Conservation (phyloP, 306 rosid genomes). For the Quercus wislizeni region DNA sequence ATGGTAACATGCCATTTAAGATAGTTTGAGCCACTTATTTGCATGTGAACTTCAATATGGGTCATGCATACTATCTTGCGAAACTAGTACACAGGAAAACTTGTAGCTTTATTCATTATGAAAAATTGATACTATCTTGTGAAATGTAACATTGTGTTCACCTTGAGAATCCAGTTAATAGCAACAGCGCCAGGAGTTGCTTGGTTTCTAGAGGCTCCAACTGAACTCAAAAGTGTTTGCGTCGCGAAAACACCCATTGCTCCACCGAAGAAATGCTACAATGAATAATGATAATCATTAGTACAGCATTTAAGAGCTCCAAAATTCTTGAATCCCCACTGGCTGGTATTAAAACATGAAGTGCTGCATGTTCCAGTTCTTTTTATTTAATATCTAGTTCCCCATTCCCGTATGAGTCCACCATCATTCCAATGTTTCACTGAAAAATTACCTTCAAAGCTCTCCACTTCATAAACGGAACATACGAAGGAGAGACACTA, state of each 20-base stretch:
- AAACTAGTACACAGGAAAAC: neutral
- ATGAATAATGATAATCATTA: neutral
- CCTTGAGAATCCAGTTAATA: constrained; percentile 98
- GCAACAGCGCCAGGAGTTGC: constrained; percentile 84
- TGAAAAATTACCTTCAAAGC: constrained; percentile 72
- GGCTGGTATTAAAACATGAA: too few species aligned
- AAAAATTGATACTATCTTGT: neutral
- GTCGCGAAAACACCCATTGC: constrained; percentile 99
- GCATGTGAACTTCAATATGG: neutral
- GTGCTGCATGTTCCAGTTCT: too few species aligned
- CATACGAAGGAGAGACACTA: constrained; percentile 83
- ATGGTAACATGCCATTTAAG: neutral
- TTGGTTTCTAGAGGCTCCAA: constrained; percentile 73
- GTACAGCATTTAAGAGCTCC: neutral
- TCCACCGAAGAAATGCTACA: constrained; percentile 93
- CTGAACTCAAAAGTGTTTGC: constrained; percentile 85
- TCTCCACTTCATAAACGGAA: constrained; percentile 96
- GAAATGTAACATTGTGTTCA: constrained; percentile 9
- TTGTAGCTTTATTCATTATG: neutral
- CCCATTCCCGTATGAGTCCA: too few species aligned
- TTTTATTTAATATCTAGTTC: too few species aligned
- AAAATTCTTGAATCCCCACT: too few species aligned
- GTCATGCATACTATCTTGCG: neutral
- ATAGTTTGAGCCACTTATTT: neutral
- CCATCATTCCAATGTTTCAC: too few species aligned